Percentiles rank a stretch among this genome's conserved stretches.
Conservation (phyloP, 345 rosid species). For the Fremontodendron californicum region DNA sequence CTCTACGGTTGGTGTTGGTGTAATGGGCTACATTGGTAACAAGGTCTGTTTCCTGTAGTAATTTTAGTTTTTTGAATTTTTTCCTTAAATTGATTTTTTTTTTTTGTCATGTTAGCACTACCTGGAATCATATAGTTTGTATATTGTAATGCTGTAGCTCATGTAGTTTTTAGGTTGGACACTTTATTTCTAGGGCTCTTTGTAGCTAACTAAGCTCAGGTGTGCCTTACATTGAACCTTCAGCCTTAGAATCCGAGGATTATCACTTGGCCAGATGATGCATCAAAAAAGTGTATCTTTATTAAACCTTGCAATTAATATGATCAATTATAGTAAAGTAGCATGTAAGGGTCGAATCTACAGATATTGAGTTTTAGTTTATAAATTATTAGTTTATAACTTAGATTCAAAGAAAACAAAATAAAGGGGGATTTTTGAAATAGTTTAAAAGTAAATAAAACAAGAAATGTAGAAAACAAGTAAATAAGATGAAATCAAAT, state of each 20-base stretch:
- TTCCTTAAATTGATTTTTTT: not conserved
- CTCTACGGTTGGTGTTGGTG: constrained; percentile 89
- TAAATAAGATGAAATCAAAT: no score
- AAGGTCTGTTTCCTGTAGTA: constrained; percentile 50
- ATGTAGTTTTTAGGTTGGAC: not conserved
- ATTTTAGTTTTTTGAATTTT: not conserved
- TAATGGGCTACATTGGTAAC: constrained; percentile 97
- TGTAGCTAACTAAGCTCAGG: not conserved
- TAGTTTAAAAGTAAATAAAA: no score
- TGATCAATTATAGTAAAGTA: no score
- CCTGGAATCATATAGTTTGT: not conserved
- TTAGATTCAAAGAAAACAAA: no score
- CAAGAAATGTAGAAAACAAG: no score
- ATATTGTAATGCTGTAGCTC: not conserved
- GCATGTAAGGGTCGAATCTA: no score
- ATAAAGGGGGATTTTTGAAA: no score
- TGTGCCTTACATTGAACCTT: not conserved
- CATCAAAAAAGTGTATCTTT: no score
- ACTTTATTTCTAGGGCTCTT: not conserved
- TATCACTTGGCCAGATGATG: not conserved
- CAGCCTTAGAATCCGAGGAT: not conserved
- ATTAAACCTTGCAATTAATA: no score
- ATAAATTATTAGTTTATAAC: no score
- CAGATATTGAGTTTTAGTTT: no score
- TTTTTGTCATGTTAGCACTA: not conserved